phyloP scores from a whole-genome alignment of 2,329 filamentous ascomycete species.

The Stylonectria norvegica region DNA sequence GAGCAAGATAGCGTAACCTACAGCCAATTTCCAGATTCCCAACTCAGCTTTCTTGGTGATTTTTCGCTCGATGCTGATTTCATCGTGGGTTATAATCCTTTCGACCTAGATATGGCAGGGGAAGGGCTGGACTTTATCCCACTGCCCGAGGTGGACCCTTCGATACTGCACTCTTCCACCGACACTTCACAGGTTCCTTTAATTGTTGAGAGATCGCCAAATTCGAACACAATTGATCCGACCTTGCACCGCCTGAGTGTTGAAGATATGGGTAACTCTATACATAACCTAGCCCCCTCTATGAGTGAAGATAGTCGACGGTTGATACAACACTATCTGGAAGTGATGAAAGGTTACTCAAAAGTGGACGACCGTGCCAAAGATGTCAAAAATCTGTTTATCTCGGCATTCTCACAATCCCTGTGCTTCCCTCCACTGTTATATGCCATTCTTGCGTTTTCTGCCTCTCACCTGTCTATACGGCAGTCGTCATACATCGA shows the following conservation, averaged over 20 bases:
- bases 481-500: constrained; percentile 4
- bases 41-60: background rate
- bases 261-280: background rate
- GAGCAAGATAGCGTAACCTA: background rate
- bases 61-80: constrained; percentile 3
- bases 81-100: background rate
- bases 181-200: background rate
- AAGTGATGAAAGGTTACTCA: constrained; percentile 17
- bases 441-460: constrained; percentile 15
- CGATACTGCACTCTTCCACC: constrained; percentile 2
- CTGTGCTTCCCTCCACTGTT: constrained; percentile 14
- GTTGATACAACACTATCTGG: constrained; percentile 15
- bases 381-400: constrained; percentile 13
- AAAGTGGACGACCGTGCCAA: constrained; percentile 14
- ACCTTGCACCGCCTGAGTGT: background rate
- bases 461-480: constrained; percentile 13
- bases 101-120: constrained; percentile 10
- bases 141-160: constrained; percentile 7
- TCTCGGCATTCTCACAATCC: constrained; percentile 12
- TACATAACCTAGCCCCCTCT: background rate
- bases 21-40: background rate
- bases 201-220: background rate
- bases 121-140: constrained; percentile 16
- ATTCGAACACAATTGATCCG: background rate
- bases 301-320: constrained; percentile 9